These are phyloP conservation scores for Pseudogymnoascus sp. DNA, from an alignment of 2,329 filamentous ascomycete genomes.

Conservation along the genomic window DNA sequence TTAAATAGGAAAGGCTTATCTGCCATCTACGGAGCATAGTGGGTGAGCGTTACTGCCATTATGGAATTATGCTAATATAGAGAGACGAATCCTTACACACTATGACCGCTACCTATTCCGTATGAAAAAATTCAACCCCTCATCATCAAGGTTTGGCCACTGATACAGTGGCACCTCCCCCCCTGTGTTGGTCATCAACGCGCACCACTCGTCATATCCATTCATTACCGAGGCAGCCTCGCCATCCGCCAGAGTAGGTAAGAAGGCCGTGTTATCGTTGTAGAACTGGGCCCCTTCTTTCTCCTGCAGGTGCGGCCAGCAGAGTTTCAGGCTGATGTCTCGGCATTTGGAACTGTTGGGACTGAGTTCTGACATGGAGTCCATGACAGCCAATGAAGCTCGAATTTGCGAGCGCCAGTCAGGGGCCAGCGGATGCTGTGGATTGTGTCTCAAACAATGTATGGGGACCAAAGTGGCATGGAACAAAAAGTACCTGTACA, in stretches of 20 bases:
- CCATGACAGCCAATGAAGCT: constrained; percentile 13
- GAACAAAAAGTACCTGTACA: constrained; percentile 12
- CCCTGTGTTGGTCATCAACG: constrained; percentile 6
- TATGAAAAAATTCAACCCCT: constrained; percentile 8
- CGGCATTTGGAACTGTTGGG: constrained; percentile 13
- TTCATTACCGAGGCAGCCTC: constrained; percentile 10
- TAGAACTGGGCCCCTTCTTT: constrained; percentile 3
- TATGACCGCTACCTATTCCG: neutral
- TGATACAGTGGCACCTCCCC: neutral
- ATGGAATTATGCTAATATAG: neutral
- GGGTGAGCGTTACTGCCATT: no score
- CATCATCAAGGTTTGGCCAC: constrained; percentile 7
- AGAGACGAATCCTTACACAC: neutral
- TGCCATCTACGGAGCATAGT: neutral
- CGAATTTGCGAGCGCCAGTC: constrained; percentile 14
- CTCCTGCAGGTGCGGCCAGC: constrained; percentile 13
- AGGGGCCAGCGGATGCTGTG: constrained; percentile 8
- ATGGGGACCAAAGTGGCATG: constrained; percentile 10
- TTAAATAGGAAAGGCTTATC: neutral
- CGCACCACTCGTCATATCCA: constrained; percentile 8
- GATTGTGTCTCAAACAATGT: constrained; percentile 10
- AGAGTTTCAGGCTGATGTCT: constrained; percentile 16
- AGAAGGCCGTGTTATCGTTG: neutral
- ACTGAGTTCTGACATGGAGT: constrained; percentile 13
- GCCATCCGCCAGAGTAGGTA: constrained; percentile 6